These are phyloP conservation scores for Orbilia oligospora DNA, from an alignment of 2,329 filamentous ascomycete genomes.

Conservation along the genomic window DNA sequence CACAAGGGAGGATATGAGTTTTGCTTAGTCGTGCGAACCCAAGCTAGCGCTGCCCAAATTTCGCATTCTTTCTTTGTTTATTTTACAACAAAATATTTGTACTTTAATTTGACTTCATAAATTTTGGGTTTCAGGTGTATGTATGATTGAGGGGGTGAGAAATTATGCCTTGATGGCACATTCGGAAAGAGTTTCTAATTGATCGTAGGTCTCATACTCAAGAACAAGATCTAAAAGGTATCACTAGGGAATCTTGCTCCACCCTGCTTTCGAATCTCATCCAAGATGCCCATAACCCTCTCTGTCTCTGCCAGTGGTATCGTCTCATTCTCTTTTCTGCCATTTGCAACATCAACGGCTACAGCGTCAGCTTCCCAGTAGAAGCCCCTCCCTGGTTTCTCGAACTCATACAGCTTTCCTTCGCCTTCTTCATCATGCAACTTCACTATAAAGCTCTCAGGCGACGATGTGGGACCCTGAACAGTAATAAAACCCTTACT, in stretches of 20 bases:
- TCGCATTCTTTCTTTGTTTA: background rate
- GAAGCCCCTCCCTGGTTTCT: conserved; percentile 67
- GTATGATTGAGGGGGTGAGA: background rate
- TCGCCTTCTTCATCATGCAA: conserved; percentile 63
- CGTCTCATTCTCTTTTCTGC: conserved; percentile 66
- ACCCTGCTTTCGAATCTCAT: conserved; percentile 68
- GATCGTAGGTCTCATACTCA: background rate
- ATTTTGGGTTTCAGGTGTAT: background rate
- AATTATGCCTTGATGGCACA: background rate
- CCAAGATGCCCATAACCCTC: conserved; percentile 69
- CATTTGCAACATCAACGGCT: conserved; percentile 67
- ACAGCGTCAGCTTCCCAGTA: conserved; percentile 70
- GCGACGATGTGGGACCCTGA: conserved; percentile 66
- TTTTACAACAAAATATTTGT: background rate
- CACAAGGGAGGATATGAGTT: background rate
- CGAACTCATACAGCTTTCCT: conserved; percentile 67
- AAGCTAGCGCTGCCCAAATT: background rate
- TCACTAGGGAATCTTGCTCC: conserved; percentile 64
- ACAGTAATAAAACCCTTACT: conserved; percentile 67
- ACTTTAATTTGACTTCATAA: background rate
- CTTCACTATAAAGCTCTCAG: conserved; percentile 67
- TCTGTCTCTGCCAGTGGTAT: conserved; percentile 71
- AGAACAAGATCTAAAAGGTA: conserved; percentile 8
- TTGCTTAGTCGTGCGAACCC: background rate
- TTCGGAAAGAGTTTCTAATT: background rate